Base-by-base conservation (phyloP, 495 filamentous ascomycete genomes). In the Hyaloscypha finlandica region DNA sequence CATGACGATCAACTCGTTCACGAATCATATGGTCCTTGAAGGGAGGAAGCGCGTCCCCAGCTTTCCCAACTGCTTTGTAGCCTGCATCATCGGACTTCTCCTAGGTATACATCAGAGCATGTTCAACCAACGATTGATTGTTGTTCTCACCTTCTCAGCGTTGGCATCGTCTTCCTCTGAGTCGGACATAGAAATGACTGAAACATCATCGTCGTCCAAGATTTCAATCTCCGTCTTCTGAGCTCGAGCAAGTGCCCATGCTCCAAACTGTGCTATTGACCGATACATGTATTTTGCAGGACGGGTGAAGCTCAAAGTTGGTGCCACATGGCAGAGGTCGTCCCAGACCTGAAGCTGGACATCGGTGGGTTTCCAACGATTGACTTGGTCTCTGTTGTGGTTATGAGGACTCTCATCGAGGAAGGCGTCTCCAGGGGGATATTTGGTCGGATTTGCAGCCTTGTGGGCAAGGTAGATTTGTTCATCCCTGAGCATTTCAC, bases 341-440 rank as follows among this genome's bases (percentile, higher is more conserved):
- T 97, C 94, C 92, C 94, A 97, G 8, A 98, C 90, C 76, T 98
- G 94, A n/a, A 98, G 81, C 75, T 96, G 93, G 9, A 98, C 94
- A 73, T 96, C 88, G 0, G 94, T 98, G 3, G 92, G 90, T 39
- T 85, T 84, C 73, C 90, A 95, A 48, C 85, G 86, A 30, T 82
- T 76, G 20, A 96, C 69, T 19, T 89, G 84, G 2, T 87, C 88
- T 63, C 75, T 76, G 32, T 80, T 79, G 52, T 85, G 74, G 51
- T 93, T 89, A 37, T 72, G 69, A 14, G 72, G 67, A 39, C n/a
- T 61, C 25, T 70, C 70, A 48, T 88, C 80, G 35, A 94, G 80
- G 63, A 88, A 81, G 0, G 79, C 79, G 39, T 92, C 85, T 16
- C 84, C 81, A 0, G 91, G 93, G 1, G 88, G 85, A 71, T 94